These are phyloP conservation scores for Clavulina sp. DNA, from an alignment of 768 basidiomycete species.

Conservation along the genomic window DNA sequence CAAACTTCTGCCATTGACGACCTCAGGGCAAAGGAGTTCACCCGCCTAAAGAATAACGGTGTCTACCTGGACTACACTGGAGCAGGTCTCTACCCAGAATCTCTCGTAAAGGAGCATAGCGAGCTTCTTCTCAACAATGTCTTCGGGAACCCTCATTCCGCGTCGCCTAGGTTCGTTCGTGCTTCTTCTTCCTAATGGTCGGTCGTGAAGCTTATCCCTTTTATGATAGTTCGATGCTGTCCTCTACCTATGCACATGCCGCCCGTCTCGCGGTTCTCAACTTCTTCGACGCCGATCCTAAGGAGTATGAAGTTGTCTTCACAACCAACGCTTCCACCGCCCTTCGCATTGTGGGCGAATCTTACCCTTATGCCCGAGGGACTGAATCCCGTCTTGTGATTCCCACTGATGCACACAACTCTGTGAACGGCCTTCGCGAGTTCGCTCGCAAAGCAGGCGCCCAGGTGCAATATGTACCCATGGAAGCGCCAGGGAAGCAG, in stretches of 20 bases:
- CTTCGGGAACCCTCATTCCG: conserved; percentile 6
- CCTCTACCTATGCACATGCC: conserved; percentile 44
- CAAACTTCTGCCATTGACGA: background rate
- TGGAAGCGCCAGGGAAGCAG: too few relatives aligned
- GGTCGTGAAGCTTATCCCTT: background rate
- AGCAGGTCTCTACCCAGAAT: conserved; percentile 8
- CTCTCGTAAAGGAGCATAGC: conserved; percentile 5
- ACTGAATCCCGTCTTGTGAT: conserved; percentile 43
- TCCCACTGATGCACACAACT: conserved; percentile 49
- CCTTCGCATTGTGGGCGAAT: conserved; percentile 66
- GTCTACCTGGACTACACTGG: conserved; percentile 8
- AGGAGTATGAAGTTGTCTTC: conserved; percentile 59
- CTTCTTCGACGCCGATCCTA: conserved; percentile 58
- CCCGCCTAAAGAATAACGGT: background rate
- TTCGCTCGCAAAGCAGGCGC: conserved; percentile 4
- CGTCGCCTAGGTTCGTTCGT: background rate
- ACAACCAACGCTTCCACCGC: conserved; percentile 67
- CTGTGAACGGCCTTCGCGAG: conserved; percentile 8
- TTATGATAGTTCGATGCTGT: conserved; percentile 47
- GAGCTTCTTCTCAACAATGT: conserved; percentile 2
- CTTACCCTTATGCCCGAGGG: conserved; percentile 48
- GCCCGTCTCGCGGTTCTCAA: conserved; percentile 56
- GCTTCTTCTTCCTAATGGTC: too few relatives aligned
- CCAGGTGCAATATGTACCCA: background rate
- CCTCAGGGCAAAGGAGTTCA: conserved; percentile 3